Evolutionary conservation across 148 eudicot species (phyloP).

Genomic region (Camellia lanceoleosa): DNA sequence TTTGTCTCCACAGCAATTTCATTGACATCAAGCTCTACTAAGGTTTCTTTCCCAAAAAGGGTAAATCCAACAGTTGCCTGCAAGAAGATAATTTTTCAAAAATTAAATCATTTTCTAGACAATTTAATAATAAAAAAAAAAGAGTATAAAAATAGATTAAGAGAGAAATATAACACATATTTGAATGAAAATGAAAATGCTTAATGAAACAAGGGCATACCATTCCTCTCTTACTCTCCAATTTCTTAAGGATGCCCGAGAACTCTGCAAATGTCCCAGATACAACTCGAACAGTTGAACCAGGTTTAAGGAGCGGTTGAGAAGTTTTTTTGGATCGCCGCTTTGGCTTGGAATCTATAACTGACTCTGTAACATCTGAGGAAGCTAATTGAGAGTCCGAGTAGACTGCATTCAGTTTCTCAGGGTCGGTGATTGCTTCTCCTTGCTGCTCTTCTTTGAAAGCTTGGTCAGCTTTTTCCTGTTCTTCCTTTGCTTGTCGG

Average conservation of each 20-base stretch:
- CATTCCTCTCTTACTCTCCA: slow-evolving; percentile 55
- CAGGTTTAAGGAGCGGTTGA: slow-evolving; percentile 39
- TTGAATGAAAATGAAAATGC: background rate
- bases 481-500: slow-evolving; percentile 75
- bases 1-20: slow-evolving; percentile 47
- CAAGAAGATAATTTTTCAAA: slow-evolving; percentile 22
- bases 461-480: slow-evolving; percentile 74
- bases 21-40: slow-evolving; percentile 63
- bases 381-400: slow-evolving; percentile 22
- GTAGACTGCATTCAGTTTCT: slow-evolving; percentile 18
- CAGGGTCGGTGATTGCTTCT: slow-evolving; percentile 25
- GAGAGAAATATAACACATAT: no score
- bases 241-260: slow-evolving; percentile 72
- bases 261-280: slow-evolving; percentile 90
- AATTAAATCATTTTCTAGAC: background rate
- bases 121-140: background rate
- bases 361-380: slow-evolving; percentile 23
- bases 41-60: slow-evolving; percentile 81
- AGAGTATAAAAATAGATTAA: background rate
- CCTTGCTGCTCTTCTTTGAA: slow-evolving; percentile 57
- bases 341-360: slow-evolving; percentile 34
- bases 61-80: slow-evolving; percentile 89
- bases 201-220: slow-evolving; percentile 31
- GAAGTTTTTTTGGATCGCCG: slow-evolving; percentile 39
- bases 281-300: slow-evolving; percentile 67